phyloP scores from a whole-genome alignment of 2,329 filamentous ascomycete genomes.

The Cladosporium sp. region DNA sequence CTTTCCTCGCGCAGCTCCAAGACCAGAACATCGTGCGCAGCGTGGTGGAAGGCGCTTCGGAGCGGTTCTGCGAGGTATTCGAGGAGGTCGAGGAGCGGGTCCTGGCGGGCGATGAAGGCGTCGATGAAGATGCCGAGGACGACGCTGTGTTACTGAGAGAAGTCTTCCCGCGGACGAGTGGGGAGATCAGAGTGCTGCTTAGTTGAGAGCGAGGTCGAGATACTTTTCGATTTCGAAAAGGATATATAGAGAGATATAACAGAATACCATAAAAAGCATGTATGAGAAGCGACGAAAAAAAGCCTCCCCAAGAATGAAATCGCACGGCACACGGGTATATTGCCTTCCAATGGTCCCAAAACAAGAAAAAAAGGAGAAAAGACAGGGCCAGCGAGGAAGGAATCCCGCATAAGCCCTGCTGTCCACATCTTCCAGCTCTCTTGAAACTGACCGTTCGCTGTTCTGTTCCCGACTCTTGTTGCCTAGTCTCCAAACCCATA shows the following conservation, averaged over 20 bases:
- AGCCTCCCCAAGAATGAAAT: not conserved
- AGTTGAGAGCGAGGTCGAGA: slow-evolving; percentile 44
- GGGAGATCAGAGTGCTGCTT: slow-evolving; percentile 63
- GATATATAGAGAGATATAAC: not conserved
- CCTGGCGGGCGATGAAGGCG: slow-evolving; percentile 56
- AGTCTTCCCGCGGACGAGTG: slow-evolving; percentile 63
- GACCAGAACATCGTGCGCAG: slow-evolving; percentile 70
- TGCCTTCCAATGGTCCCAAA: not conserved
- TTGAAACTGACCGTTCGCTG: not conserved
- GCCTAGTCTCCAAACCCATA: not conserved
- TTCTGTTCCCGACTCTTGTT: not conserved
- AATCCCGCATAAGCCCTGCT: not conserved
- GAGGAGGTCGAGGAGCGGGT: slow-evolving; percentile 66
- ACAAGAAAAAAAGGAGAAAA: not conserved
- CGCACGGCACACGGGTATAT: slow-evolving; percentile 13
- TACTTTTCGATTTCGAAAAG: not conserved
- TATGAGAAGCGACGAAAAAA: not conserved
- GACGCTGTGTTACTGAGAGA: slow-evolving; percentile 49
- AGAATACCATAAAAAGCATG: not conserved
- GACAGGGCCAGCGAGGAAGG: not conserved
- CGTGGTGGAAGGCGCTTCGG: slow-evolving; percentile 79
- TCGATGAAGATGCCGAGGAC: slow-evolving; percentile 36
- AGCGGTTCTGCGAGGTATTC: slow-evolving; percentile 83
- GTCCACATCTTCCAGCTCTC: not conserved
- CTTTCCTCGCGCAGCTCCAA: slow-evolving; percentile 73